phyloP scores from a whole-genome alignment of 306 rosid species.

The Sechiopsis laciniata region DNA sequence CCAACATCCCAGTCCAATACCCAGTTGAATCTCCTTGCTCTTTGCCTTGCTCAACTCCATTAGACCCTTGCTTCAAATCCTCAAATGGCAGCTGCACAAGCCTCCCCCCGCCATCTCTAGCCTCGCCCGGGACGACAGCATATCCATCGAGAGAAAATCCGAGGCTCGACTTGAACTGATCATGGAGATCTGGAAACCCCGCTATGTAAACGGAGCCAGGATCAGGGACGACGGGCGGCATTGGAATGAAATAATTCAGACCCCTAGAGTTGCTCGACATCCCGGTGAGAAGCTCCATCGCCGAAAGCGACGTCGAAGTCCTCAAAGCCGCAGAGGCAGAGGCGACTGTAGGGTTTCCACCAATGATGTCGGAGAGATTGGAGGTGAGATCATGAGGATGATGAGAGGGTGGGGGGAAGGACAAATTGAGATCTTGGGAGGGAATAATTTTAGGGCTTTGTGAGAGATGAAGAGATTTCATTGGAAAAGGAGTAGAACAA shows the following conservation, averaged over 20 bases:
- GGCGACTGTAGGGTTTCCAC: slow-evolving; percentile 13
- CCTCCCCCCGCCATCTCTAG: slow-evolving; percentile 36
- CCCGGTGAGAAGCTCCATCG: slow-evolving; percentile 59
- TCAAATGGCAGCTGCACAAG: slow-evolving; percentile 51
- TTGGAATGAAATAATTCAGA: slow-evolving; percentile 47
- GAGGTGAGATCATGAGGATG: slow-evolving; percentile 15
- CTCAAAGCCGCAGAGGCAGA: neutral
- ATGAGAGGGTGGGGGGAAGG: slow-evolving; percentile 27
- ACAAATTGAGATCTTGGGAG: slow-evolving; percentile 59
- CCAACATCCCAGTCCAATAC: slow-evolving; percentile 73
- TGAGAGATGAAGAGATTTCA: slow-evolving; percentile 42
- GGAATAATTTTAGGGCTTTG: slow-evolving; percentile 33
- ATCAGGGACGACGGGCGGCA: slow-evolving; percentile 30
- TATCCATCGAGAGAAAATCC: slow-evolving; percentile 58
- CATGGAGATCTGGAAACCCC: slow-evolving; percentile 42
- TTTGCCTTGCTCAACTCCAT: slow-evolving; percentile 29
- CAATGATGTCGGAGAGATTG: slow-evolving; percentile 29
- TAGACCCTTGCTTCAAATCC: slow-evolving; percentile 42
- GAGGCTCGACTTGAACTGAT: slow-evolving; percentile 48
- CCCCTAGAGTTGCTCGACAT: slow-evolving; percentile 41
- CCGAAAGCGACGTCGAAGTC: slow-evolving; percentile 36
- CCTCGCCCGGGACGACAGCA: slow-evolving; percentile 22
- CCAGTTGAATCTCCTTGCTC: slow-evolving; percentile 56
- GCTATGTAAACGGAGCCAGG: slow-evolving; percentile 29
- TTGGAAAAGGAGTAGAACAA: slow-evolving; percentile 24